Evolutionary conservation across 1,139 yeast species (phyloP), one percentile per base, ranked within the genome.

Genomic region (Suhomyces chickasaworum): DNA sequence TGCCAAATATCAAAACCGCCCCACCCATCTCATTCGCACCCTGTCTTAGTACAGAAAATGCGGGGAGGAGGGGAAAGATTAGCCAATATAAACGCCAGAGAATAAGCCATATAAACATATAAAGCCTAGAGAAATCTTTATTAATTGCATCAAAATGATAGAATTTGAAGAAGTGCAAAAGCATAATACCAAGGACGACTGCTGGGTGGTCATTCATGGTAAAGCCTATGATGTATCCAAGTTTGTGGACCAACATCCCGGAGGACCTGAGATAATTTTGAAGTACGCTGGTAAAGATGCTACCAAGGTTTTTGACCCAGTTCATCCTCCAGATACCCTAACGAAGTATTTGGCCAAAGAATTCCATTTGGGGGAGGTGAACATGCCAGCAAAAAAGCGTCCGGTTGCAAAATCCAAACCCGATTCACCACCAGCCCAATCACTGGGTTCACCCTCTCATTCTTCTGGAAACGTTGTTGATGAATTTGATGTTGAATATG

Each of bases 251-350:
- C 73, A 77, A 44, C 83, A 78, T 51, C 84, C 84, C 0, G 84
- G 84, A 12, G 84, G 84, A 2, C 59, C 73, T 1, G 78, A 69
- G 7, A 75, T 80, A 37, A 77, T 80, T 38, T 59, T 79, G 51
- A 75, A 76, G 54, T 77, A 75, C 53, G 84, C 83, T 7, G 84
- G 84, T 1, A 69, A 75, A 48, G 84, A 80, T 55, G 83, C 83
- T n/a, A 78, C 84, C 30, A 78, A 77, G 55, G 82, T 76, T 10
- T 80, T 80, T 59, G 81, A 78, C 50, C 95, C 95, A 7, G 77
- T 91, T 48, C 99, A 91, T 65, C 95, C 96, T 0, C 79, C 85
- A 13, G 93, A 86, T 56, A 86, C 90, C 8, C 71, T 90, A 41
- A 81, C 58, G 17, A 74, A 72, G 56, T 73, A 74, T 50, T 66